Evolutionary conservation across 2,329 filamentous ascomycete genomes (phyloP).

Genomic region (Colletotrichum truncatum): DNA sequence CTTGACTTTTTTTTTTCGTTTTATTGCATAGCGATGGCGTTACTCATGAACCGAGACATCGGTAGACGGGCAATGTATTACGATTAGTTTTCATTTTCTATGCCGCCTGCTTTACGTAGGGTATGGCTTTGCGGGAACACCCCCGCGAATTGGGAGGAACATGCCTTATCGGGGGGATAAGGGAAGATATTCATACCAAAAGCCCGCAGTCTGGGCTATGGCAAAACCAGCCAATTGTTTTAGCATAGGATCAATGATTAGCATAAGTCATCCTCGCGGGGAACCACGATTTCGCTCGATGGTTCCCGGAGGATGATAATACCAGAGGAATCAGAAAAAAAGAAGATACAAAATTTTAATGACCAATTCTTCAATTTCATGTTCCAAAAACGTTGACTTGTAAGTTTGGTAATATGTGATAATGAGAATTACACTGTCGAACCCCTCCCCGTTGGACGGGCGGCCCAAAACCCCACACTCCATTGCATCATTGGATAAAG

Average conservation of each 20-base stretch:
- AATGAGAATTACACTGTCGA: background rate
- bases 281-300: no score
- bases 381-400: no score
- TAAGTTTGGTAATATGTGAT: background rate
- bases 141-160: background rate
- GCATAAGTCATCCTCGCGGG: background rate
- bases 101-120: background rate
- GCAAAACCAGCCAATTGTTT: background rate
- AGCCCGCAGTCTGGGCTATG: background rate
- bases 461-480: background rate
- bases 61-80: background rate
- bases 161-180: background rate
- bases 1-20: background rate
- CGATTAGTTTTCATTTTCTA: background rate
- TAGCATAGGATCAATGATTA: background rate
- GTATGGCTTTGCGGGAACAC: background rate
- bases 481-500: conserved; percentile 8
- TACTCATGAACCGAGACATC: background rate
- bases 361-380: no score
- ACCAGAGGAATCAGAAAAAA: no score
- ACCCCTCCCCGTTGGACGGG: background rate
- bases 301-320: no score
- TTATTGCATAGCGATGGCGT: conserved; percentile 41
- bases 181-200: background rate
- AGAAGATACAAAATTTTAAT: background rate